These are phyloP conservation scores for Bryoerythrophyllum caledonicum DNA, from an alignment of 225 moss, liverwort and hornwort genomes.

Conservation along the genomic window DNA sequence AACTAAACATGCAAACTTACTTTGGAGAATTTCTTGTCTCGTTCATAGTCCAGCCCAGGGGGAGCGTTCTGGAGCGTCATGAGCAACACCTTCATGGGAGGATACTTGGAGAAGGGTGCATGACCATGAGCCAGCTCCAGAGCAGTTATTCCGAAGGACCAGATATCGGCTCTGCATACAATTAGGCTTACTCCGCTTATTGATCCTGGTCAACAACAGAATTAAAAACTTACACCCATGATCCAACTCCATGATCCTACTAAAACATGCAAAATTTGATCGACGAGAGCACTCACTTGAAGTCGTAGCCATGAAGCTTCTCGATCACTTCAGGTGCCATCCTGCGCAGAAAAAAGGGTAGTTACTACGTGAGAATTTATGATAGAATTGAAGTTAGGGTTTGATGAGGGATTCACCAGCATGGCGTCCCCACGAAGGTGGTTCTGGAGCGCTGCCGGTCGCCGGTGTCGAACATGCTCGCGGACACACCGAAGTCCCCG, in stretches of 20 bases:
- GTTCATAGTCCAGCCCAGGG: conserved; percentile 81
- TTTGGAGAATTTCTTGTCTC: conserved; percentile 86
- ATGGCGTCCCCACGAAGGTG: conserved; percentile 90
- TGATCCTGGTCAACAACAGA: conserved; percentile 35
- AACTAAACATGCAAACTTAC: conserved; percentile 21
- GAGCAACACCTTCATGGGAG: conserved; percentile 91
- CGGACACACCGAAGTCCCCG: conserved; percentile 89
- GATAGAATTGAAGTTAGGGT: too few relatives aligned
- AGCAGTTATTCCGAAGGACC: conserved; percentile 98
- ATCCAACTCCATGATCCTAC: background rate
- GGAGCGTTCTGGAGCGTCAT: conserved; percentile 94
- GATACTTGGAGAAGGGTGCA: conserved; percentile 92
- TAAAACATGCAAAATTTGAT: too few relatives aligned
- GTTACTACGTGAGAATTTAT: too few relatives aligned
- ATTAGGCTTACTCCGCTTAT: conserved; percentile 19
- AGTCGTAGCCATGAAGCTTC: conserved; percentile 88
- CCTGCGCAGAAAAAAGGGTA: conserved; percentile 25
- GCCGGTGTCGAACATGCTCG: conserved; percentile 94
- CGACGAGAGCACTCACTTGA: conserved; percentile 48
- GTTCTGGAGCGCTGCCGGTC: conserved; percentile 90
- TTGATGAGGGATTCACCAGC: conserved; percentile 51
- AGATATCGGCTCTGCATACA: conserved; percentile 77
- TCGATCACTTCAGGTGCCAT: conserved; percentile 99
- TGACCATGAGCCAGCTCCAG: conserved; percentile 97
- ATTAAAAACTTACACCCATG: conserved; percentile 7